Evolutionary conservation across 2,329 filamentous ascomycete species (phyloP), one percentile per base, ranked within the genome.

Genomic region (Pseudopithomyces maydicus): DNA sequence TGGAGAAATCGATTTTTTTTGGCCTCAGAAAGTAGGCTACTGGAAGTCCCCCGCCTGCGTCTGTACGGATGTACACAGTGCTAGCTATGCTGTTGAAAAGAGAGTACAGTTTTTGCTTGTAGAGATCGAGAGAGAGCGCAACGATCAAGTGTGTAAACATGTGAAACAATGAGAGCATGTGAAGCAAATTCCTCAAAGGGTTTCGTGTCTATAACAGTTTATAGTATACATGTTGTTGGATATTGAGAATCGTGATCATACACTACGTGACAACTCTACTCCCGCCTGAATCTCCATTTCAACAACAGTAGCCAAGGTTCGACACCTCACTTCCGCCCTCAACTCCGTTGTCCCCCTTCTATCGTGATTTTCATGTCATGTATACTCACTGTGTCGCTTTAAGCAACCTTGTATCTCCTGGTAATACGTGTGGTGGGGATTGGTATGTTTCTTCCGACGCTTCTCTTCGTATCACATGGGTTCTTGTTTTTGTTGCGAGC

Each of bases 391-490:
- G 26, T 29, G 8, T 29, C 22, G 6, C 45, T 19, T 22, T 39
- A 51, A 20, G 38, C 48, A 15, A 51, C 36, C 26, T 43, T 51
- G 36, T 42, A 51, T n/a, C 36, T 23, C 20, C 48, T n/a, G 36
- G 36, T 51, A 14, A 50, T 50, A 22, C 35, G 47, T 15, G 17
- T 33, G 17, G 17, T 33, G n/a, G 35, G 20, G 29, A 29, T 17
- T 23, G 36, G 33, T 8, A 11, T 33, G n/a, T 15, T 51, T n/a
- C 20, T 42, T 14, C 19, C 38, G 2, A 10, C n/a, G 7, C 26
- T 19, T 6, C 47, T 50, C 47, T 50, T 50, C 47, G 26, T 41
- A 23, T 41, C n/a, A 23, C 47, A 50, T 15, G 47, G 47, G 35
- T 42, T 50, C 11, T 35, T 36, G 12, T 22, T 17, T 29, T 1